phyloP scores from a whole-genome alignment of 2,329 filamentous ascomycete species.

The Exophiala bonariae region DNA sequence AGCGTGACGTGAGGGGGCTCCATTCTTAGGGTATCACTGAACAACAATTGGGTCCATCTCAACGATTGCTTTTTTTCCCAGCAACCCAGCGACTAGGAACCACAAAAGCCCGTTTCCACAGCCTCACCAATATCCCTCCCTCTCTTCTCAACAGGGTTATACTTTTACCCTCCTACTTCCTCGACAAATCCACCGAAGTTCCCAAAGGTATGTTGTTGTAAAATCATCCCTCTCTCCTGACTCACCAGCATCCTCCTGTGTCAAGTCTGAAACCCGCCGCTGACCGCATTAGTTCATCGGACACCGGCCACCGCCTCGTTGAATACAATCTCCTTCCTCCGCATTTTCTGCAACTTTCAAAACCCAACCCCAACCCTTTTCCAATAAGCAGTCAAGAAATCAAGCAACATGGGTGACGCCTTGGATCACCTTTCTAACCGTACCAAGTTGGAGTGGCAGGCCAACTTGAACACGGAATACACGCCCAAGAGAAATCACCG shows the following conservation, averaged over 20 bases:
- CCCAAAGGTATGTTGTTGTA: too few relatives aligned
- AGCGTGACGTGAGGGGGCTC: constrained; percentile 26
- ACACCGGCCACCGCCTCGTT: constrained; percentile 1
- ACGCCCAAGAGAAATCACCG: constrained; percentile 86
- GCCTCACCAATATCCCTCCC: too few relatives aligned
- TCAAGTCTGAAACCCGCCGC: not conserved
- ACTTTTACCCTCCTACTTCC: too few relatives aligned
- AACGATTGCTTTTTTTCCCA: constrained; percentile 22
- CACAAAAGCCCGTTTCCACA: too few relatives aligned
- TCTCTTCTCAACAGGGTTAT: too few relatives aligned
- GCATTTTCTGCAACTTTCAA: too few relatives aligned
- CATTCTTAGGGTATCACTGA: too few relatives aligned
- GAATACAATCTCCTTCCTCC: too few relatives aligned
- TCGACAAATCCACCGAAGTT: too few relatives aligned
- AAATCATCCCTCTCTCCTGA: too few relatives aligned
- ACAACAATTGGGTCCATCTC: constrained; percentile 7
- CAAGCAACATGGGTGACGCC: constrained; percentile 62
- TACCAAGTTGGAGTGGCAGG: constrained; percentile 69
- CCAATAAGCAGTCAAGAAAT: constrained; percentile 1
- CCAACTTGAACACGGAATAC: constrained; percentile 85
- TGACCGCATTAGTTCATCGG: constrained; percentile 7
- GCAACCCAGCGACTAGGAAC: too few relatives aligned
- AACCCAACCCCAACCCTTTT: not conserved
- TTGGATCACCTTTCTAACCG: constrained; percentile 83
- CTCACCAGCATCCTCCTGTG: too few relatives aligned